Conservation (phyloP, 1,284 basidiomycete species). For the Microbotryum silenes-acaulis region DNA sequence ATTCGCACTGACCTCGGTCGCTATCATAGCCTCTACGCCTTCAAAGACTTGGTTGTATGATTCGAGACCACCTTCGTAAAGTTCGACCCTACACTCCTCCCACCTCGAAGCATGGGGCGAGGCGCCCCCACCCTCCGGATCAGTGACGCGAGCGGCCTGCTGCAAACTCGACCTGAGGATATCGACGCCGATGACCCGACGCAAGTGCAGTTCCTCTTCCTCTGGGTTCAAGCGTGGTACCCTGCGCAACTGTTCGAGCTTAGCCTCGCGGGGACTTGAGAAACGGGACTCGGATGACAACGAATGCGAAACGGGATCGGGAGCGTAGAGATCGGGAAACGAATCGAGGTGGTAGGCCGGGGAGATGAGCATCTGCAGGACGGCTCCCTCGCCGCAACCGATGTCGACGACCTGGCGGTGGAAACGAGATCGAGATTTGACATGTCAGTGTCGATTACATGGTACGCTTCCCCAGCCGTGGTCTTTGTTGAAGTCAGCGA, state of each 20-base stretch:
- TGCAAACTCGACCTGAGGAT: conserved; percentile 40
- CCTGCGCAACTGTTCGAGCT: conserved; percentile 11
- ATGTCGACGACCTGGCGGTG: conserved; percentile 60
- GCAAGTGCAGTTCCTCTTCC: conserved; percentile 50
- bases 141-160: too few species aligned
- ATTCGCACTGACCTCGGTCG: conserved; percentile 67
- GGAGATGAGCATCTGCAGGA: conserved; percentile 60
- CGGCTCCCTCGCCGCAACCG: conserved; percentile 68
- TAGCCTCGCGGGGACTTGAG: neutral
- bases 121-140: too few species aligned
- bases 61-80: conserved; percentile 78
- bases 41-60: conserved; percentile 63
- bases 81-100: conserved; percentile 60
- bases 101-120: conserved; percentile 49
- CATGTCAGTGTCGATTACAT: too few species aligned
- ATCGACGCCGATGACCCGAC: conserved; percentile 60
- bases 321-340: conserved; percentile 24
- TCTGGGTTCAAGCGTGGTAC: conserved; percentile 2
- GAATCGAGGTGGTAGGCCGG: conserved; percentile 57
- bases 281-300: neutral
- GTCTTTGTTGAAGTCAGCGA: too few species aligned
- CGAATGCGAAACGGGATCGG: neutral
- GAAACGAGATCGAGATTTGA: neutral
- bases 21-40: conserved; percentile 71
- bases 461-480: too few species aligned